Base-by-base conservation (phyloP, 805 yeast species). In the Barnettozyma wickerhamii region DNA sequence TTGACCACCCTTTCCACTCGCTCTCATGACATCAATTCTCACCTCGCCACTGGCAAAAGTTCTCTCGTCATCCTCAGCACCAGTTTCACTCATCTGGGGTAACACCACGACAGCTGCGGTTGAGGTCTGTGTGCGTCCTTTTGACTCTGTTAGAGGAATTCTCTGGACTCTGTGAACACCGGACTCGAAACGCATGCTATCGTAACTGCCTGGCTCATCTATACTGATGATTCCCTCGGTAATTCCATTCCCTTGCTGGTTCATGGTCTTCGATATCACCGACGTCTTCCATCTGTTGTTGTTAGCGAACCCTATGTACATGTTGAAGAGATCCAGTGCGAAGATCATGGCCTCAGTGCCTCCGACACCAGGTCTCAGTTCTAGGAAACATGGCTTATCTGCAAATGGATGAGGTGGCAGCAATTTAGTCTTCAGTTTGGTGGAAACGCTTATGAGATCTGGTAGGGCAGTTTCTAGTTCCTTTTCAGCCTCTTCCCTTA, bases 1-100 rank as follows among this genome's bases (percentile, higher is more conserved):
- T 66, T 91, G 99, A 0, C 99, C 99, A 42, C 99, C 99, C 48
- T 93, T 84, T 4, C 99, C 99, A 41, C 95, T 80, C 1, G 98
- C 87, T 51, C 99, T 72, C 96, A 91, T 93, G n/a, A 93, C 89
- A 59, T 93, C 99, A 4, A 93, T 79, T 42, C 96, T 73, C 18
- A 93, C 79, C 53, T 93, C 99, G 3, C 85, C 95, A 0, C 90
- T 86, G 15, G 78, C 79, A 61, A 93, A 88, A 42, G 76, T 75
- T 31, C 91, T 66, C 52, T 84, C 91, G 35, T 70, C 75, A 2
- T 73, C 71, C 40, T 75, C 66, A 20, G 68, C 68, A 6, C 72
- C 78, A 17, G 67, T 66, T 3, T 78, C 79, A 19, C 76, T 78
- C 55, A 86, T 67, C 53, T 87, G 84, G 1, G 99, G 99, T 14